Base-by-base conservation (phyloP, 345 rosid species). In the Arabidopsis suecica region DNA sequence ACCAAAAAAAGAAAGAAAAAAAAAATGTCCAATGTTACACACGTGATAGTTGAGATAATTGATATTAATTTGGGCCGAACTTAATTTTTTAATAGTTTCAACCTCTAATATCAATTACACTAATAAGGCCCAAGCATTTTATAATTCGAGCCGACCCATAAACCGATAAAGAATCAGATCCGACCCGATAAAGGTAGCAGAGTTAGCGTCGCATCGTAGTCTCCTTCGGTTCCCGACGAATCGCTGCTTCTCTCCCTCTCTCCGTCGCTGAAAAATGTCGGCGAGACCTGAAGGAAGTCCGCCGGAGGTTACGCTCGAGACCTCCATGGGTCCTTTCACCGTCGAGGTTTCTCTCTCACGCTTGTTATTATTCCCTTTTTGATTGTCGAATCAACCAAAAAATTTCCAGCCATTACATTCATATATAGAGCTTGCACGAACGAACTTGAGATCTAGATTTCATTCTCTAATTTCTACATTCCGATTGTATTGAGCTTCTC, bases 281-380 rank as follows among this genome's bases (percentile, higher is more conserved):
- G 88, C 88, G 58, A 86, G 83, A 61, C 84, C 87, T 50, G 98
- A 93, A 80, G 96, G 88, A 32, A 90, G 90, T 50, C 70, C 96
- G 12, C 89, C 96, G 76, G 99, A 95, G 83, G 94, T 92, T 32
- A 95, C 98, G 16, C 87, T 95, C 1, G 98, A 92, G 79, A 92
- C 97, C 53, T 95, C 99, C 71, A 92, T 90, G 96, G 98, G 97
- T 16, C 70, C 92, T 32, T 87, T 95, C 85, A 86, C 96, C 2
- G 85, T 88, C 54, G 99, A 95, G 99, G 98, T 88, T 38, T 25
- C 53, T 54, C 20, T 20, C 44, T 51, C 14, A 42, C 63, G 41
- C 50, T 49, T 50, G 2, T 8, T 51, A 0, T 28, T 23, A 2
- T 22, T 9, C 28, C 33, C 13, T 30, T 11, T 38, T 65, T 9